phyloP scores from a whole-genome alignment of 768 basidiomycete species.

The Lentinula sp. region DNA sequence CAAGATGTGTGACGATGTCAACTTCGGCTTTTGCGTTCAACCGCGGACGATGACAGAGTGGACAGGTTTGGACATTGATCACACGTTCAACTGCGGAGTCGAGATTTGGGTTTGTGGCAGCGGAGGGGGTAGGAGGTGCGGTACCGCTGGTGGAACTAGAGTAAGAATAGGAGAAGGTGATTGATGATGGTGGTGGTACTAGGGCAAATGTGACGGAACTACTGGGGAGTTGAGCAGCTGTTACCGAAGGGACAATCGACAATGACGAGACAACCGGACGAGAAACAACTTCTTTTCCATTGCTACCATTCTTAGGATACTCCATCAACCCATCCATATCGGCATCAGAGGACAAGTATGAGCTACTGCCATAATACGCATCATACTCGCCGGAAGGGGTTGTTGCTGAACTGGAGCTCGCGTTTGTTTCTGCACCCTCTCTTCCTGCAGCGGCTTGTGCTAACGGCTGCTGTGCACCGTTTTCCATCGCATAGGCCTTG shows the following conservation, averaged over 20 bases:
- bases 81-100: conserved; percentile 65
- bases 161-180: conserved; percentile 12
- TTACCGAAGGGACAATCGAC: background rate
- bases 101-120: background rate
- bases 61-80: conserved; percentile 93
- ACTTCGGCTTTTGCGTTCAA: conserved; percentile 83
- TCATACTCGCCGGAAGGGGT: conserved; percentile 1
- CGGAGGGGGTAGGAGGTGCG: background rate
- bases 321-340: conserved; percentile 24
- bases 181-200: background rate
- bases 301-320: background rate
- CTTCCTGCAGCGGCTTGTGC: conserved; percentile 19
- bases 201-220: background rate
- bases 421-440: conserved; percentile 2
- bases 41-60: conserved; percentile 85
- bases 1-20: conserved; percentile 96
- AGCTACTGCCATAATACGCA: conserved; percentile 10
- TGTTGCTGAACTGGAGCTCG: background rate
- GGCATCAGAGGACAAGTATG: conserved; percentile 35
- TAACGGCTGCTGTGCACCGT: conserved; percentile 36
- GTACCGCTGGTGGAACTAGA: conserved; percentile 9
- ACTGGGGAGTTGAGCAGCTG: background rate
- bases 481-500: conserved; percentile 35
- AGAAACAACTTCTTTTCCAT: background rate
- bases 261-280: background rate